A percentile compares a stretch with the other conserved stretches of the same genome.
phyloP scores from a whole-genome alignment of 2,329 filamentous ascomycete genomes.

The Colletotrichum graminicola region DNA sequence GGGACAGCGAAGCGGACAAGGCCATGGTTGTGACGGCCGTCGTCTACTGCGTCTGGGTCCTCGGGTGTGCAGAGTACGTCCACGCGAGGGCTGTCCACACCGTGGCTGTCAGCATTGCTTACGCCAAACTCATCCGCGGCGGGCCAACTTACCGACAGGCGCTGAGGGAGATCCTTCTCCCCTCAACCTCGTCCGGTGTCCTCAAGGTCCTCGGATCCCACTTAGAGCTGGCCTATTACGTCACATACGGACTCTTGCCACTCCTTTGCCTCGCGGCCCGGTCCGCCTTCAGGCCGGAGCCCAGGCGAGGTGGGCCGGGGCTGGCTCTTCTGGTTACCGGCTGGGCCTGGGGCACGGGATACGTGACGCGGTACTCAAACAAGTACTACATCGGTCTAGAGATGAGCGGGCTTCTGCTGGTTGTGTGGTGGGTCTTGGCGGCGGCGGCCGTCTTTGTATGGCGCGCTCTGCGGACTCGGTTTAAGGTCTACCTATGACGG shows the following conservation, averaged over 20 bases:
- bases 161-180: neutral
- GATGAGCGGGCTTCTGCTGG: slow-evolving; percentile 52
- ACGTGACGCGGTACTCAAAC: slow-evolving; percentile 52
- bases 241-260: slow-evolving; percentile 10
- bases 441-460: slow-evolving; percentile 25
- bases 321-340: slow-evolving; percentile 31
- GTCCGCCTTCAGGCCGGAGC: slow-evolving; percentile 3
- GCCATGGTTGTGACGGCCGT: slow-evolving; percentile 2
- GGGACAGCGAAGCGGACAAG: neutral
- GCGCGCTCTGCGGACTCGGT: slow-evolving; percentile 5
- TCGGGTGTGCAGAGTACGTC: slow-evolving; percentile 48
- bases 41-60: slow-evolving; percentile 45
- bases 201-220: neutral
- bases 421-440: slow-evolving; percentile 42
- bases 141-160: slow-evolving; percentile 18
- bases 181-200: rapidly evolving
- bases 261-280: slow-evolving; percentile 6
- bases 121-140: slow-evolving; percentile 41
- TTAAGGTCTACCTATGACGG: too few species aligned
- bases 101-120: slow-evolving; percentile 47
- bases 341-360: slow-evolving; percentile 42
- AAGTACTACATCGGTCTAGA: slow-evolving; percentile 55
- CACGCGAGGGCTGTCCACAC: slow-evolving; percentile 48
- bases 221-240: slow-evolving; percentile 9
- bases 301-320: slow-evolving; percentile 19